A percentile compares a stretch with the other conserved stretches of the same genome.
Conservation (phyloP, 495 filamentous ascomycete genomes). For the Penicillium pulvis region DNA sequence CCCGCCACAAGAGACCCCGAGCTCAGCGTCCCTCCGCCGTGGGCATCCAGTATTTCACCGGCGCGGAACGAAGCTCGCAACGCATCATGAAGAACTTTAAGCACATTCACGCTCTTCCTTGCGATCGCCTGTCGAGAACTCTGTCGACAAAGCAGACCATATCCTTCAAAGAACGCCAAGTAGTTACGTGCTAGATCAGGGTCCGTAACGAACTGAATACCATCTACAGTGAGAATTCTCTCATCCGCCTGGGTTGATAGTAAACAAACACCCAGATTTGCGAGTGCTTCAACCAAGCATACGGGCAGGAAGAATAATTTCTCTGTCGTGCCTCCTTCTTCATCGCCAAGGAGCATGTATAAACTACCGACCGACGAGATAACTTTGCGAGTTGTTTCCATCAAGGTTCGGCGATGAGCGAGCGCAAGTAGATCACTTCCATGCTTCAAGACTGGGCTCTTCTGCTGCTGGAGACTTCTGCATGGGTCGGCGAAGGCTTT, state of each 20-base stretch:
- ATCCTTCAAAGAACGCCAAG: slow-evolving; percentile 12
- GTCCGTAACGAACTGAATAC: slow-evolving; percentile 15
- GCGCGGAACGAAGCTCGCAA: slow-evolving; percentile 2
- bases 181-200: slow-evolving; percentile 11
- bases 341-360: slow-evolving; percentile 12
- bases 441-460: slow-evolving; percentile 4
- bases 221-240: slow-evolving; percentile 7
- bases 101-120: slow-evolving; percentile 11
- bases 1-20: background rate
- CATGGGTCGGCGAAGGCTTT: slow-evolving; percentile 23
- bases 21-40: background rate
- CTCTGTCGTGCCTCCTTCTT: slow-evolving; percentile 9
- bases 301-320: slow-evolving; percentile 17
- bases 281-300: slow-evolving; percentile 16
- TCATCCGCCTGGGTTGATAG: slow-evolving; percentile 21
- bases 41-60: background rate
- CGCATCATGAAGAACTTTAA: slow-evolving; percentile 17
- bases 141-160: slow-evolving; percentile 14
- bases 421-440: slow-evolving; percentile 18
- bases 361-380: slow-evolving; percentile 14
- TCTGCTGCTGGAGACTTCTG: slow-evolving; percentile 16
- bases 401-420: slow-evolving; percentile 20
- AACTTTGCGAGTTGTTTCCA: slow-evolving; percentile 16
- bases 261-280: slow-evolving; percentile 18
- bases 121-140: slow-evolving; percentile 14